Conservation (phyloP, 805 yeast species). For the Ogataea ganodermae region DNA sequence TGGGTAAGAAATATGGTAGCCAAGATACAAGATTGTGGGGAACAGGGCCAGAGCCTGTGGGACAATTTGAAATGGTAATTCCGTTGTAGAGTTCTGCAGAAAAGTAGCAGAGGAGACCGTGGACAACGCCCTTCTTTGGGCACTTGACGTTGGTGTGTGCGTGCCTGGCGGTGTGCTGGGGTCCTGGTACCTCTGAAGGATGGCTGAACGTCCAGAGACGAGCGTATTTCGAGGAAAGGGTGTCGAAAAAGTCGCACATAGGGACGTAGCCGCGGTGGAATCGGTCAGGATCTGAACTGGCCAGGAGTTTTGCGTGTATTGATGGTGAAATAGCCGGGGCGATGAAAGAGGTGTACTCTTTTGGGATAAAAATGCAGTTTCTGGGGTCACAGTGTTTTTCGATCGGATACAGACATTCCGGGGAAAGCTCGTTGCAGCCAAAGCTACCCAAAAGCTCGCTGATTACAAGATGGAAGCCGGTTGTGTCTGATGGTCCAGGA, state of each 20-base stretch:
- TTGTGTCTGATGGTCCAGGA: constrained; percentile 22
- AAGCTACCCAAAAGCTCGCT: constrained; percentile 88
- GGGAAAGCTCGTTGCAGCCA: constrained; percentile 89
- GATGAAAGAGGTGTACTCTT: constrained; percentile 55
- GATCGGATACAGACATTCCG: constrained; percentile 66
- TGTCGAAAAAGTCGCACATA: constrained; percentile 37
- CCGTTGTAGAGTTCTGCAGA: constrained; percentile 67
- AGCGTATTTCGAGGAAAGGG: constrained; percentile 48
- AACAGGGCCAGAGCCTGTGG: constrained; percentile 39
- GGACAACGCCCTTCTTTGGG: constrained; percentile 54
- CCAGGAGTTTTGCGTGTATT: constrained; percentile 41
- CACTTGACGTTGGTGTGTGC: constrained; percentile 40
- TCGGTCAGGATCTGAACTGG: constrained; percentile 10
- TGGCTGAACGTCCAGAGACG: constrained; percentile 65
- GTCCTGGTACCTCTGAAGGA: constrained; percentile 20
- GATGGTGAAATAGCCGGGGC: constrained; percentile 70
- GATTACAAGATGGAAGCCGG: constrained; percentile 58
- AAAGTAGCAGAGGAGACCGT: constrained; percentile 78
- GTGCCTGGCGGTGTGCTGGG: constrained; percentile 28
- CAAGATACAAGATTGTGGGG: constrained; percentile 54
- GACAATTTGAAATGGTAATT: constrained; percentile 52
- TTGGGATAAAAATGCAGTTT: constrained; percentile 63
- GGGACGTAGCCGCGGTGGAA: constrained; percentile 34
- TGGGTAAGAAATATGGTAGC: constrained; percentile 69
- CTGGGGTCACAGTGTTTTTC: constrained; percentile 44